phyloP scores from a whole-genome alignment of 768 basidiomycete species.

The Boletus fagicola region DNA sequence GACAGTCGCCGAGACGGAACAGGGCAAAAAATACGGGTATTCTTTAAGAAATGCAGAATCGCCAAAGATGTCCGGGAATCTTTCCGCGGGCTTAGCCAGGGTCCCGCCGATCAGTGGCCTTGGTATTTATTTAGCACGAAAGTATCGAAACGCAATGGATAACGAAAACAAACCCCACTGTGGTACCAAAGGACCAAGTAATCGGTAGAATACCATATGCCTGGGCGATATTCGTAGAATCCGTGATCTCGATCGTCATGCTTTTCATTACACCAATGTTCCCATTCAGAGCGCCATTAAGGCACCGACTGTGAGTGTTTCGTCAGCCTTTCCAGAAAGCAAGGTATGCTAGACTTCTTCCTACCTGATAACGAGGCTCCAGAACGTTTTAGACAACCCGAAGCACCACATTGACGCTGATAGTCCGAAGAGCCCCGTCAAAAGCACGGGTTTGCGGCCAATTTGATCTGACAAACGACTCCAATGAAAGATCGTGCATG shows the following conservation, averaged over 20 bases:
- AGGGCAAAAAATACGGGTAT: constrained; percentile 75
- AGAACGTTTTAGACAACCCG: constrained; percentile 47
- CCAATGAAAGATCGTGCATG: constrained; percentile 48
- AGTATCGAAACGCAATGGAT: background rate
- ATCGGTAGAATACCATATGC: constrained; percentile 61
- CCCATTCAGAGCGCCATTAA: constrained; percentile 53
- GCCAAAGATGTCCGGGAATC: constrained; percentile 62
- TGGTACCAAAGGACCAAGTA: constrained; percentile 42
- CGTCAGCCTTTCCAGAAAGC: background rate
- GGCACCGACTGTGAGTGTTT: constrained; percentile 35
- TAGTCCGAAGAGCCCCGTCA: constrained; percentile 45
- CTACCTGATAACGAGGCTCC: constrained; percentile 43
- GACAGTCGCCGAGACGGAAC: constrained; percentile 59
- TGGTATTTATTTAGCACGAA: background rate
- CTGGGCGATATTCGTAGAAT: constrained; percentile 29
- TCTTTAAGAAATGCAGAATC: constrained; percentile 51
- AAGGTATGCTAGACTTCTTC: background rate
- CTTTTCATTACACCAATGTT: constrained; percentile 53
- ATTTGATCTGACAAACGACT: constrained; percentile 49
- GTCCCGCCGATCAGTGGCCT: constrained; percentile 70
- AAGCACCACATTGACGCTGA: constrained; percentile 48
- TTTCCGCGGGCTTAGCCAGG: constrained; percentile 61
- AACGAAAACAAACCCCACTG: constrained; percentile 39
- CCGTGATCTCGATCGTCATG: constrained; percentile 43
- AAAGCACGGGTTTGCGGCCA: constrained; percentile 48